Evolutionary conservation across 305 asterid species (phyloP).

Genomic region (Andrographis paniculata): DNA sequence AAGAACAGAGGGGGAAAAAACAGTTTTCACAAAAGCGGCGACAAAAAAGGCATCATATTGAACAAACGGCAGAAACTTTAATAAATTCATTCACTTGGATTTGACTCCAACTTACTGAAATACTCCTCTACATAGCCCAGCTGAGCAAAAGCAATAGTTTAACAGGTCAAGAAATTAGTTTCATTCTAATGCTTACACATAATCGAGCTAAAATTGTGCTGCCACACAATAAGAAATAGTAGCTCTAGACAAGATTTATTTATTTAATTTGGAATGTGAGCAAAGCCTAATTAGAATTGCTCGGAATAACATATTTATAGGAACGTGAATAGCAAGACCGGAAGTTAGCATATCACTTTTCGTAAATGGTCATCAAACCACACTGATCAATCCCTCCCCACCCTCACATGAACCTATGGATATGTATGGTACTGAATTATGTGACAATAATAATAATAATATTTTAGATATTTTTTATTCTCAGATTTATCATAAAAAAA

Average conservation of each 20-base stretch:
- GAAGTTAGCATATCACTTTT: neutral
- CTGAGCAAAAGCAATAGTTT: neutral
- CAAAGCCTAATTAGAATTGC: neutral
- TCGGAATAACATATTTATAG: neutral
- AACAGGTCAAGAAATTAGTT: neutral
- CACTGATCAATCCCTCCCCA: neutral
- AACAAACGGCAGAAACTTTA: neutral
- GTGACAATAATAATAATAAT: no score
- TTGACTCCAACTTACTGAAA: neutral
- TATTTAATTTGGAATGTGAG: no score
- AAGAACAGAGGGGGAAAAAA: neutral
- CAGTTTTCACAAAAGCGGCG: no score
- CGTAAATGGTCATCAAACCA: neutral
- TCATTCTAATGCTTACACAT: neutral
- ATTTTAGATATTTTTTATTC: no score
- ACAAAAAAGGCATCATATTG: no score
- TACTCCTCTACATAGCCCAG: no score
- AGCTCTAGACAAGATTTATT: constrained; percentile 1
- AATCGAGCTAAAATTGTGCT: neutral
- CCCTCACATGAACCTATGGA: no score
- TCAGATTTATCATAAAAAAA: no score
- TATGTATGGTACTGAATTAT: no score
- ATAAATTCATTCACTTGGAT: neutral
- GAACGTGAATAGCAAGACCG: neutral
- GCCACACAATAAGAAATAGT: neutral